These are phyloP conservation scores for Hyphopichia khmerensis DNA, from an alignment of 1,139 yeast species.

Conservation along the genomic window DNA sequence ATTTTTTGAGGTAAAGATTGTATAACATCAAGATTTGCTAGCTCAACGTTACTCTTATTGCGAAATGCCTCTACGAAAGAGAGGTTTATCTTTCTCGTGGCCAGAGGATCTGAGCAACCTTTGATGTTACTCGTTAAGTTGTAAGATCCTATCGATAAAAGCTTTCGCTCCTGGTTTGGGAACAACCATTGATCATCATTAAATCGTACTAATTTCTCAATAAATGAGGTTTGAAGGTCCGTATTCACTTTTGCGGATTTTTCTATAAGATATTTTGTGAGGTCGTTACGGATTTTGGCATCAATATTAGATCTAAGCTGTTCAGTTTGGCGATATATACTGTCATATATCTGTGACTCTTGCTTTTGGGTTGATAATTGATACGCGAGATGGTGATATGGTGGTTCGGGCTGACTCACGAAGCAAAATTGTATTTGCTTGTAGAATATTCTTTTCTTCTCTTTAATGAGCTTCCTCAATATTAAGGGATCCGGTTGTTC, in stretches of 20 bases:
- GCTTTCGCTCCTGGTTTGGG: slow-evolving; percentile 13
- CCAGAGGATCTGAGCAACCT: not conserved
- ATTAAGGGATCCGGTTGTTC: slow-evolving; percentile 7
- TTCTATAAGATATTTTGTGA: slow-evolving; percentile 9
- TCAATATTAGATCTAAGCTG: slow-evolving; percentile 3
- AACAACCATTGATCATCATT: slow-evolving; percentile 13
- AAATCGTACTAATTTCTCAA: slow-evolving; percentile 19
- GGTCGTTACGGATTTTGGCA: not conserved
- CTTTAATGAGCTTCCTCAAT: slow-evolving; percentile 14
- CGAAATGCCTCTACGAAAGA: not conserved
- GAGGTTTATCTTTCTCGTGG: not conserved
- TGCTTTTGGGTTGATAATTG: not conserved
- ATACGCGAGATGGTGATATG: not conserved
- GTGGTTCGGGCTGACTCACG: slow-evolving; percentile 14
- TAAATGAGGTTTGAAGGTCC: slow-evolving; percentile 11
- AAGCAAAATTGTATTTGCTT: slow-evolving; percentile 32
- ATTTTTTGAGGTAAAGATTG: not conserved
- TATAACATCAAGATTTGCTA: not conserved
- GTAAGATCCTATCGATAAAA: not conserved
- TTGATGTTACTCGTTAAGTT: not conserved
- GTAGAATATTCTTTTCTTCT: slow-evolving; percentile 19
- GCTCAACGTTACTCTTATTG: not conserved
- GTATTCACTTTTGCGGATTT: slow-evolving; percentile 7
- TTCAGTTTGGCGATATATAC: not conserved
- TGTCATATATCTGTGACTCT: not conserved